Base-by-base conservation (phyloP, 116 monocot genomes). In the Papilionanthe hybrid region DNA sequence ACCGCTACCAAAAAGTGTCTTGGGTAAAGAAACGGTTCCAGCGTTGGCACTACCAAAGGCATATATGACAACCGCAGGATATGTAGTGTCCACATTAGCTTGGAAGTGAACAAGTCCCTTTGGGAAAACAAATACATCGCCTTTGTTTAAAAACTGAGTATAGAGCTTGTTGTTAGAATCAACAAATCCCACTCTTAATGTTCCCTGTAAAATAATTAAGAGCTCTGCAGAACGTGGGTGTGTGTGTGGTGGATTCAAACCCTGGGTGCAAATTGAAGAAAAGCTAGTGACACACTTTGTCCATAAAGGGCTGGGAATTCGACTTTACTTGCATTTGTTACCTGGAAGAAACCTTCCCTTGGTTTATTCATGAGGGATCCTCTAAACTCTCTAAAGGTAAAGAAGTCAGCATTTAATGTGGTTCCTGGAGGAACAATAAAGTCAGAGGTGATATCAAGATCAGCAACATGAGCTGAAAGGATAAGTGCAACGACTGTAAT, bases 261-360 rank as follows among this genome's bases (percentile, higher is more conserved):
- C 29, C 55, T 47, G 3, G 72, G 27, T 5, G 77, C 77, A 50
- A 72, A 86, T 9, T 41, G 20, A 8, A 86, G 83, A 13, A 79
- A 72, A 13, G 86, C 82, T 27, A 29, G 73, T 4, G 86, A 86
- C 12, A 86, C 86, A 72, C 79, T 82, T 66, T 86, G 82, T 5
- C 86, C 86, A 25, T 9, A 37, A 27, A 86, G 79, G 2, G 83
- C 86, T 9, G 86, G 86, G 76, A 86, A 86, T 41, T 83, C 86
- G 12, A 79, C 69, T 13, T 11, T 3, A 9, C 76, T 27, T 25
- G 82, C 82, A 37, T 82, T 82, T 0, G 37, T 3, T 1, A 80
- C 77, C 1, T 71, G 79, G 77, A 83, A 82, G 11, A 0, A 8
- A 45, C 29, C 68, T 12, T 17, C 42, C 7, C 3, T 44, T 19